Base-by-base conservation (phyloP, 2,329 filamentous ascomycete species). In the Colletotrichum eleusines region DNA sequence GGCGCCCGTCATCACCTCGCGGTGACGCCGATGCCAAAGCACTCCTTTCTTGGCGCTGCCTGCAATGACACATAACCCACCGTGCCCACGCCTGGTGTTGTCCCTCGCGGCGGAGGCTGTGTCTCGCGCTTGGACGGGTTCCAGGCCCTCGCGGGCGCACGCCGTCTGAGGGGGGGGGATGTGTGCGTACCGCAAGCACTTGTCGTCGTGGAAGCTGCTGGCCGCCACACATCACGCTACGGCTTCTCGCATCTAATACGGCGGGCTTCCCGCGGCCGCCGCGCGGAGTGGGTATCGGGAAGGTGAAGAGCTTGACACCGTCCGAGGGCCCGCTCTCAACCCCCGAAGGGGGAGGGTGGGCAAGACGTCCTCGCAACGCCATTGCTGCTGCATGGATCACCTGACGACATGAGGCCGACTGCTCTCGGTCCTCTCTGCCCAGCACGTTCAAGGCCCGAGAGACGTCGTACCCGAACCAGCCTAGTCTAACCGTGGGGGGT, bases 1-100 rank as follows among this genome's bases (percentile, higher is more conserved):
- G 35, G 60, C 50, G 54, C 40, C 48, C 65, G 48, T 63, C 42
- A 4, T 40, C 38, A 40, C 18, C 18, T 12, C 26, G 51, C 28
- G 35, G 64, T 51, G 60, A 69, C 51, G 51, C 66, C 66, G 44
- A 68, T 64, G n/a, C 33, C 60, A 64, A 44, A 68, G 26, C 60
- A 69, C 51, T 50, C 44, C 42, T 51, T 61, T 53, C 61, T 58
- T 69, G 66, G 60, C 66, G 44, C 59, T 23, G 60, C 20, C 33
- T n/a, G 18, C 59, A 40, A 46, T 40, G 42, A 58, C 60, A 68
- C 59, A 68, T 31, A 42, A 54, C 51, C 5, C 35, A 35, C 35
- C 2, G 9, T 8, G 9, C 5, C 35, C 51, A 20, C 42, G 46
- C 23, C 59, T 31, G 54, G 50, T 26, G 50, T 63, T 40, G 57